Evolutionary conservation across 2,329 filamentous ascomycete species (phyloP).

Genomic region (Diaporthe citri): DNA sequence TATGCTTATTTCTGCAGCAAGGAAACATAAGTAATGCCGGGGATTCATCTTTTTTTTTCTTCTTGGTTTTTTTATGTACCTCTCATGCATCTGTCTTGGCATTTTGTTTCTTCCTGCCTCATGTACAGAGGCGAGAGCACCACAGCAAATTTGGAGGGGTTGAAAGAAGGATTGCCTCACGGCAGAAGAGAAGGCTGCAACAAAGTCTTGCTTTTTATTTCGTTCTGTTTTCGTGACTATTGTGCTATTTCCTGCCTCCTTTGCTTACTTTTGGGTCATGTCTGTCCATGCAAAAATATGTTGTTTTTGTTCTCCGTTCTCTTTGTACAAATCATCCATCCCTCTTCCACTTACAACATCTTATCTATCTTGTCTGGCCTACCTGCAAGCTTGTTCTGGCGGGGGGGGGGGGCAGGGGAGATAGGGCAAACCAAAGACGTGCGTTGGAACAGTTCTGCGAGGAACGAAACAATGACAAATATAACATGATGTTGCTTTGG

Average conservation of each 20-base stretch:
- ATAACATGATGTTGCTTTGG: conserved; percentile 30
- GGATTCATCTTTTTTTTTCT: conserved; percentile 50
- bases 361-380: not conserved
- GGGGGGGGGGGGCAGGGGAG: not conserved
- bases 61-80: not conserved
- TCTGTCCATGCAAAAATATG: not conserved
- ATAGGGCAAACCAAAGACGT: conserved; percentile 3
- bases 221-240: conserved; percentile 1
- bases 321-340: conserved; percentile 17
- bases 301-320: not conserved
- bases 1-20: conserved; percentile 54
- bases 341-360: not conserved
- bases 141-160: conserved; percentile 24
- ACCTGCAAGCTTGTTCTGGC: conserved; percentile 11
- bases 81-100: conserved; percentile 21
- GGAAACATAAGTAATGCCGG: conserved; percentile 68
- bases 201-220: conserved; percentile 7
- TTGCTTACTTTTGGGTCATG: not conserved
- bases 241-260: not conserved
- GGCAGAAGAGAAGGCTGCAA: conserved; percentile 44
- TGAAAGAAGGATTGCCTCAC: conserved; percentile 53
- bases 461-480: conserved; percentile 4
- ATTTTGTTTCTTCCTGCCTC: conserved; percentile 39
- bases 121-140: conserved; percentile 32
- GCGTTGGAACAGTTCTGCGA: conserved; percentile 20